Evolutionary conservation across 768 basidiomycete genomes (phyloP).

Genomic region (Phylloporus sp.): DNA sequence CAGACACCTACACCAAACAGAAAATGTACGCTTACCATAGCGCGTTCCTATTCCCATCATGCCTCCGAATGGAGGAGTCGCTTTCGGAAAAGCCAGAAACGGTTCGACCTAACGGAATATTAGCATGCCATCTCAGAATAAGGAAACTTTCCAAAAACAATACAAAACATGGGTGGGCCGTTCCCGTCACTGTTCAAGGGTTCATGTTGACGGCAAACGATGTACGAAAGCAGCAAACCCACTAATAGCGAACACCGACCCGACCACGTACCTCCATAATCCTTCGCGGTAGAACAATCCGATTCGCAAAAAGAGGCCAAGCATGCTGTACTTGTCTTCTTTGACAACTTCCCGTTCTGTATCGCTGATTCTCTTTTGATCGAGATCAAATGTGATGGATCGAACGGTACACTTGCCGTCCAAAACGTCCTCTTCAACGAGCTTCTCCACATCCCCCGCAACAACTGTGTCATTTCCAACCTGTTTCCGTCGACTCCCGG

Average conservation of each 20-base stretch:
- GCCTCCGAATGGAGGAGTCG: too few species aligned
- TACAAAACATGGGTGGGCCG: too few species aligned
- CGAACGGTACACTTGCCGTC: slow-evolving; percentile 42
- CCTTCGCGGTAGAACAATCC: slow-evolving; percentile 55
- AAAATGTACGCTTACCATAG: too few species aligned
- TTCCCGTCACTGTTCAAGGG: slow-evolving; percentile 30
- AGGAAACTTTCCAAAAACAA: too few species aligned
- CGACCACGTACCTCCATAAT: slow-evolving; percentile 56
- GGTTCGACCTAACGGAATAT: too few species aligned
- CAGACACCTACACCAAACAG: too few species aligned
- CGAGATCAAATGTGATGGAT: slow-evolving; percentile 66
- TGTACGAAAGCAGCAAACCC: background rate
- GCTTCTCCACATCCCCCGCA: slow-evolving; percentile 53
- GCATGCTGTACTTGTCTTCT: slow-evolving; percentile 40
- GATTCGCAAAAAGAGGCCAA: slow-evolving; percentile 68
- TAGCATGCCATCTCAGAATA: too few species aligned
- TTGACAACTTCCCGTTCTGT: slow-evolving; percentile 26
- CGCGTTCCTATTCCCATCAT: too few species aligned
- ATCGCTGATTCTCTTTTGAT: slow-evolving; percentile 43
- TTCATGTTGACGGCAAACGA: background rate
- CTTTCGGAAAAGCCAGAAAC: too few species aligned
- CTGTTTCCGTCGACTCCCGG: slow-evolving; percentile 43
- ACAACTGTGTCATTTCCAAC: slow-evolving; percentile 15
- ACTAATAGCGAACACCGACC: slow-evolving; percentile 49
- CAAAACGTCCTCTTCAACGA: slow-evolving; percentile 45